A percentile compares a stretch with the other conserved stretches of the same genome.
These are phyloP conservation scores for Neonothopanus nambi DNA, from an alignment of 1,284 basidiomycete genomes.

Conservation along the genomic window DNA sequence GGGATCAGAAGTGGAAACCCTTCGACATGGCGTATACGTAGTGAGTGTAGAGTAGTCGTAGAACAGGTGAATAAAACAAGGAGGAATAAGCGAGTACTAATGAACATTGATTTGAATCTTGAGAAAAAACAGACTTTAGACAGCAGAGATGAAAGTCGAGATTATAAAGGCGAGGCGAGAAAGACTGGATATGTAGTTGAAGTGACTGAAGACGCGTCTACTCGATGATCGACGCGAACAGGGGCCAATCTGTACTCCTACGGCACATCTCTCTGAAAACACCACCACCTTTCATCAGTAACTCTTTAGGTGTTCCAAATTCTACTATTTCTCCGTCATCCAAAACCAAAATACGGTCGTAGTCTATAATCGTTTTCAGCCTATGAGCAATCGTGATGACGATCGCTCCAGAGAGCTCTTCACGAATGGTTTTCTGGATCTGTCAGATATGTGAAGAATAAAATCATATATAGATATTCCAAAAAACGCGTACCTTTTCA, in stretches of 20 bases:
- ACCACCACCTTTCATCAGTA: constrained; percentile 58
- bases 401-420: constrained; percentile 71
- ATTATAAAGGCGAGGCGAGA: not conserved
- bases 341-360: constrained; percentile 80
- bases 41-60: not conserved
- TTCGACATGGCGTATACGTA: not conserved
- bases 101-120: not conserved
- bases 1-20: too few relatives aligned
- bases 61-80: constrained; percentile 4
- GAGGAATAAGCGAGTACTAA: not conserved
- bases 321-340: constrained; percentile 67
- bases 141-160: not conserved
- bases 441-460: constrained; percentile 26
- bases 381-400: constrained; percentile 86
- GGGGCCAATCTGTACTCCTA: constrained; percentile 60
- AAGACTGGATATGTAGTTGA: not conserved
- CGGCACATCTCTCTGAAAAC: constrained; percentile 73
- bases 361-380: constrained; percentile 74
- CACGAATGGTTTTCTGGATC: constrained; percentile 81
- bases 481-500: constrained; percentile 46
- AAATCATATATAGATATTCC: constrained; percentile 5
- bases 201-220: not conserved
- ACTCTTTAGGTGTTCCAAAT: constrained; percentile 68
- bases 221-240: constrained; percentile 28
- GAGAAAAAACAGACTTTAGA: too few relatives aligned